Base-by-base conservation (phyloP, 495 filamentous ascomycete species). In the Aspergillus sclerotiicarbonarius region DNA sequence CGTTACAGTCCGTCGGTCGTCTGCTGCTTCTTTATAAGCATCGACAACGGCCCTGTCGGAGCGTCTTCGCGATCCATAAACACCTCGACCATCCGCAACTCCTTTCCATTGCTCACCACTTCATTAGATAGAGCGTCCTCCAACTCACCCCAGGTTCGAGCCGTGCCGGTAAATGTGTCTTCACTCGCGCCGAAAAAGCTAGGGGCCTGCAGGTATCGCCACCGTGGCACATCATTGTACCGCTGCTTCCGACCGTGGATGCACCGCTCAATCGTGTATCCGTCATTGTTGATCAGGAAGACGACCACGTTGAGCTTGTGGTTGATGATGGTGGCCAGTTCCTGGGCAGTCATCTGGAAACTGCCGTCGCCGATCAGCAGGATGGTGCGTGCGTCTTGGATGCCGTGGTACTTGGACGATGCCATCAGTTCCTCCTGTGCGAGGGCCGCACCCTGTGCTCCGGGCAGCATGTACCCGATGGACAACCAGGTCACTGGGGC, bases 221-320 rank as follows among this genome's bases (percentile, higher is more conserved):
- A 92, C 8, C 66, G 69, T 4, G 70, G 65, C 52, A 90, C 79
- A 64, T 90, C 86, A 64, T 92, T 92, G 72, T 91, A 92, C 9
- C 62, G 68, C n/a, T 75, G 82, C 6, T 87, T 65, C 70, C 83
- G 79, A 16, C 87, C 87, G 69, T 90, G 85, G 56, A 90, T 89
- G 58, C 73, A 80, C 15, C 87, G 82, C 69, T 90, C 88, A 59
- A 89, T 87, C 1, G 86, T 87, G 72, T 82, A 90, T 10, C 87
- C 87, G 21, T 86, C 80, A 64, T 90, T 90, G 69, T 85, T 83
- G 62, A 90, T 86, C 15, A 91, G 80, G 67, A 89, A 88, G 53
- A 92, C 82, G 57, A 87, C 90, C 13, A 88, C 76, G 47, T 86
- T 79, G 10, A 93, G 69, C 1, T 76, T 73, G 18, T 87, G 78